phyloP scores from a whole-genome alignment of 2,329 filamentous ascomycete species.

The Bipolaris oryzae region DNA sequence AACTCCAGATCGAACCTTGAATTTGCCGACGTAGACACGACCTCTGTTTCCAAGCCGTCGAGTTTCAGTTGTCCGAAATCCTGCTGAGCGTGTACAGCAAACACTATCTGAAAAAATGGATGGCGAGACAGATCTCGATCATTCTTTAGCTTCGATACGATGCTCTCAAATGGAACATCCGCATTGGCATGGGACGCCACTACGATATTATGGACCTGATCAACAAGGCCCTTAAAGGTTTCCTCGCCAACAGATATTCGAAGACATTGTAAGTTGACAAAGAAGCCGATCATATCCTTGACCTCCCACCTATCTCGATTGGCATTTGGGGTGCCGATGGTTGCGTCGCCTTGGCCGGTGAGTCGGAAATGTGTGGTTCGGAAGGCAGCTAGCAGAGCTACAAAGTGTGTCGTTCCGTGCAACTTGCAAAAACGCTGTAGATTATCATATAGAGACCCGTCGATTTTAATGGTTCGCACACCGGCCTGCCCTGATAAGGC shows the following conservation, averaged over 20 bases:
- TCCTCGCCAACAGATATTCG: slow-evolving; percentile 8
- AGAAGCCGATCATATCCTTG: slow-evolving; percentile 18
- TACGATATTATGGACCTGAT: not conserved
- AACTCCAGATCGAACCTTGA: slow-evolving; percentile 2
- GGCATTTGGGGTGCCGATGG: slow-evolving; percentile 10
- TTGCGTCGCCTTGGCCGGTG: slow-evolving; percentile 12
- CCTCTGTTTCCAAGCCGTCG: not conserved
- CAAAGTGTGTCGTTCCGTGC: slow-evolving; percentile 1
- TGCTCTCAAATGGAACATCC: slow-evolving; percentile 7
- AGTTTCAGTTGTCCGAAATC: not conserved
- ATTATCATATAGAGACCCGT: not conserved
- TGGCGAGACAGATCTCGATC: slow-evolving; percentile 4
- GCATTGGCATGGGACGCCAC: not conserved
- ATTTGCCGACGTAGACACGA: not conserved
- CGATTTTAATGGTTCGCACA: not conserved
- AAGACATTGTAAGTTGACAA: slow-evolving; percentile 18
- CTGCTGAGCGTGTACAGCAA: slow-evolving; percentile 2
- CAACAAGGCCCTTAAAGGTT: slow-evolving; percentile 9
- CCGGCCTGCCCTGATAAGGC: not conserved
- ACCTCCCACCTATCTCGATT: slow-evolving; percentile 11
- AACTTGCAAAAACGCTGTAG: not conserved
- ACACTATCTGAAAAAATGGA: not conserved
- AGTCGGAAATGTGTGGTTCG: slow-evolving; percentile 13
- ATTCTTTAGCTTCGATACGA: not conserved
- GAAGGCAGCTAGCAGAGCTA: slow-evolving; percentile 12